Percentiles rank a stretch among this genome's conserved stretches.
These are phyloP conservation scores for Cordyceps cicadae DNA, from an alignment of 2,329 filamentous ascomycete species.

Conservation along the genomic window DNA sequence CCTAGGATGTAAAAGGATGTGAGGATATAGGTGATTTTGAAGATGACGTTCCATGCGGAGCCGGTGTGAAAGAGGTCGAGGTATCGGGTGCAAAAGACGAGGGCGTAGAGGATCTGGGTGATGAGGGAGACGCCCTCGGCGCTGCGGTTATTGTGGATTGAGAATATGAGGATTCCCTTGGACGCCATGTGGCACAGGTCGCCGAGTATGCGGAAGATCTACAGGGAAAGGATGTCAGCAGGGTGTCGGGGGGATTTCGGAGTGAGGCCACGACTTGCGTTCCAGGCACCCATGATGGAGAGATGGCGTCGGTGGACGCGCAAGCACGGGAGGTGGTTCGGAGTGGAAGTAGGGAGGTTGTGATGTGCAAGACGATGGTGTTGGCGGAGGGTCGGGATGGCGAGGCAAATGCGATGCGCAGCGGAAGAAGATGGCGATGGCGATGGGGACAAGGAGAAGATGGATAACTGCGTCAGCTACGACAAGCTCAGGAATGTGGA, in stretches of 20 bases:
- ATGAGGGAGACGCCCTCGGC: conserved; percentile 89
- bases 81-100: conserved; percentile 82
- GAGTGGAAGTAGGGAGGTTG: not conserved
- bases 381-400: not conserved
- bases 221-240: not conserved
- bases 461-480: not conserved
- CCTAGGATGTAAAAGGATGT: conserved; percentile 80
- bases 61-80: conserved; percentile 64
- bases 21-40: conserved; percentile 84
- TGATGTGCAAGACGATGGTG: not conserved
- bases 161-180: conserved; percentile 83
- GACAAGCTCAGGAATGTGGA: conserved; percentile 1
- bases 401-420: not conserved
- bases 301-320: conserved; percentile 1
- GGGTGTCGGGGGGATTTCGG: no score
- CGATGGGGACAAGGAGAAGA: not conserved
- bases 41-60: conserved; percentile 61
- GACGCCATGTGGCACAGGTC: conserved; percentile 79
- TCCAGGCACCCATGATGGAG: conserved; percentile 32
- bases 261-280: conserved; percentile 23
- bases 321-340: not conserved
- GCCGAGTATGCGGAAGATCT: conserved; percentile 68
- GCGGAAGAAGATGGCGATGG: not conserved
- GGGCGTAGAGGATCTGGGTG: conserved; percentile 77
- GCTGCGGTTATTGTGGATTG: conserved; percentile 80